phyloP scores from a whole-genome alignment of 495 filamentous ascomycete species.

The Hypoxylon lienhwacheense region DNA sequence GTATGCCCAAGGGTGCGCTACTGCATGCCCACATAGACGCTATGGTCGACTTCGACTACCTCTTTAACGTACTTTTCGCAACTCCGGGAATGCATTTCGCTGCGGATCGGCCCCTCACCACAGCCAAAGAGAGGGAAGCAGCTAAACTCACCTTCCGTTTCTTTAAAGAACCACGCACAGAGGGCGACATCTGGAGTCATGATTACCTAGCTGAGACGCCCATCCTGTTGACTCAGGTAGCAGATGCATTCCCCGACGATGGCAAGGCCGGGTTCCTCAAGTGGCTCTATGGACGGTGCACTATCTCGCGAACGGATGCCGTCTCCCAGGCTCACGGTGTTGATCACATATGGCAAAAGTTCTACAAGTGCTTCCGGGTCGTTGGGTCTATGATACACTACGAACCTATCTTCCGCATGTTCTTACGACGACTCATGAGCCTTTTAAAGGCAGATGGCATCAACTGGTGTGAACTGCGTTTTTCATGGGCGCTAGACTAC shows the following conservation, averaged over 20 bases:
- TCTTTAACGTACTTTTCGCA: slow-evolving; percentile 68
- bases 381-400: slow-evolving; percentile 77
- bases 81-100: slow-evolving; percentile 76
- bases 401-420: slow-evolving; percentile 85
- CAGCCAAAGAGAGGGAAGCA: slow-evolving; percentile 48
- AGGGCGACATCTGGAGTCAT: slow-evolving; percentile 60
- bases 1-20: slow-evolving; percentile 88
- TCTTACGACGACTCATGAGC: slow-evolving; percentile 66
- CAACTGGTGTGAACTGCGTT: slow-evolving; percentile 72
- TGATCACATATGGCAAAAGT: slow-evolving; percentile 78
- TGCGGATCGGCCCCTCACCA: slow-evolving; percentile 55
- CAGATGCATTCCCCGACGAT: slow-evolving; percentile 70
- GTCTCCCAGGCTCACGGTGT: slow-evolving; percentile 79
- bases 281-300: slow-evolving; percentile 77
- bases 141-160: slow-evolving; percentile 61
- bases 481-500: slow-evolving; percentile 64
- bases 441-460: slow-evolving; percentile 76
- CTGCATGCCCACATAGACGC: slow-evolving; percentile 88
- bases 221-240: slow-evolving; percentile 64
- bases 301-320: slow-evolving; percentile 69
- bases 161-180: slow-evolving; percentile 33
- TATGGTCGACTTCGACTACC: slow-evolving; percentile 82
- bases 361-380: slow-evolving; percentile 67
- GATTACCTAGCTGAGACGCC: slow-evolving; percentile 59
- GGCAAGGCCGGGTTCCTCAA: slow-evolving; percentile 69